Conservation (phyloP, 2,329 filamentous ascomycete genomes). For the Cercospora janseana region DNA sequence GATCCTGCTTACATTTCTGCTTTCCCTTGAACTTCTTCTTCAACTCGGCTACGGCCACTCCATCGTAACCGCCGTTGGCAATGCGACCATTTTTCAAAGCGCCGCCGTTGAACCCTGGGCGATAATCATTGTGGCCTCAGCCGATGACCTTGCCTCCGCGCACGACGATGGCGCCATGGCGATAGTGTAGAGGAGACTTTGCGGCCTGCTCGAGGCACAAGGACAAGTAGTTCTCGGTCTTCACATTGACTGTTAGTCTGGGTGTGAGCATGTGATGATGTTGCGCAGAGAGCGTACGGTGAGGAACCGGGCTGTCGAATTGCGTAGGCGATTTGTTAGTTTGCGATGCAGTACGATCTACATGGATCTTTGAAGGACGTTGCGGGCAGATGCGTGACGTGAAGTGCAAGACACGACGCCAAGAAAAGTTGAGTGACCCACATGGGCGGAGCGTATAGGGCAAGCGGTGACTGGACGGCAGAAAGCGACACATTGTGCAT, state of each 20-base stretch:
- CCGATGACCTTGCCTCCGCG: constrained; percentile 56
- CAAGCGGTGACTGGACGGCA: no score
- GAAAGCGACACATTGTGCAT: no score
- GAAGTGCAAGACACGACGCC: no score
- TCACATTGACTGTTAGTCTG: constrained; percentile 39
- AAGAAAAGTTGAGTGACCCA: no score
- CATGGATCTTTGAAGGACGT: no score
- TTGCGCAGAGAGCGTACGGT: no score
- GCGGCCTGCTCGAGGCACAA: constrained; percentile 54
- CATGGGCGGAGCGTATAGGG: no score
- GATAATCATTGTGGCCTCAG: constrained; percentile 52
- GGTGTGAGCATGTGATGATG: constrained; percentile 6
- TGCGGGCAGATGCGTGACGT: no score
- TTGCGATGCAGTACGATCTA: no score
- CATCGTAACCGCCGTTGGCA: constrained; percentile 37
- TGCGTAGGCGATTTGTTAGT: no score
- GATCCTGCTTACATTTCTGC: constrained; percentile 37
- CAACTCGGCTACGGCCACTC: constrained; percentile 41
- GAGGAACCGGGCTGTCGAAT: no score
- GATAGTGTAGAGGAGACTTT: constrained; percentile 51
- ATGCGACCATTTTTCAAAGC: constrained; percentile 50
- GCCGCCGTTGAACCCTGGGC: constrained; percentile 51
- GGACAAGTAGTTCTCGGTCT: constrained; percentile 51
- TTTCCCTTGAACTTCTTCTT: constrained; percentile 40
- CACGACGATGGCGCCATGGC: constrained; percentile 53